A percentile compares a stretch with the other conserved stretches of the same genome.
Conservation (phyloP, 106 monocot genomes). For the Dactylorhiza incarnata region DNA sequence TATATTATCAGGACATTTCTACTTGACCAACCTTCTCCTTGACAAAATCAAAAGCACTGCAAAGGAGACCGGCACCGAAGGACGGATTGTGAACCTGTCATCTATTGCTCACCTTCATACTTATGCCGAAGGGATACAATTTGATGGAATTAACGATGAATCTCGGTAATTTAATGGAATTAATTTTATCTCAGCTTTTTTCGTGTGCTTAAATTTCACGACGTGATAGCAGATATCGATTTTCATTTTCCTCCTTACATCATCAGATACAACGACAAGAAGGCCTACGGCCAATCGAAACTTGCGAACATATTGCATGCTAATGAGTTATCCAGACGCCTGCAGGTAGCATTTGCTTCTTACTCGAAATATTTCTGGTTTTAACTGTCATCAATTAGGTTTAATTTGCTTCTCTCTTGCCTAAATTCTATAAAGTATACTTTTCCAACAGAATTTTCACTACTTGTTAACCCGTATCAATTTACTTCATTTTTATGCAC, state of each 20-base stretch:
- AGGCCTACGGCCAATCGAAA: slow-evolving; percentile 82
- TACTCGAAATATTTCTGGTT: not conserved
- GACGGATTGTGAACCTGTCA: slow-evolving; percentile 79
- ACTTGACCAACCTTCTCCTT: slow-evolving; percentile 82
- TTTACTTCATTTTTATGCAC: no score
- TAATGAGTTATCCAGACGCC: slow-evolving; percentile 56
- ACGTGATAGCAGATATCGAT: no score
- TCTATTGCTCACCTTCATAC: slow-evolving; percentile 59
- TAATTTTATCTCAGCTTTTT: no score
- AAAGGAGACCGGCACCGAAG: slow-evolving; percentile 53
- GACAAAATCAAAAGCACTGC: slow-evolving; percentile 75
- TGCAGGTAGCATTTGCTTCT: slow-evolving; percentile 37
- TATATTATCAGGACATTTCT: slow-evolving; percentile 61
- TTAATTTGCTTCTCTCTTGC: no score
- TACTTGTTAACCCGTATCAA: no score
- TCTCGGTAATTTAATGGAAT: slow-evolving; percentile 16
- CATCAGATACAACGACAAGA: slow-evolving; percentile 59
- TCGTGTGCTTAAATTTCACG: no score
- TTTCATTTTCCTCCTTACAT: not conserved
- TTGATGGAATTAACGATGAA: slow-evolving; percentile 52
- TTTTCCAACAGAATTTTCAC: no score
- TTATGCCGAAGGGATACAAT: slow-evolving; percentile 51
- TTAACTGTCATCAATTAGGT: no score
- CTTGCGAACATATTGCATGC: slow-evolving; percentile 83
- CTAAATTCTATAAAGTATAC: no score